phyloP scores from a whole-genome alignment of 1,139 yeast species.

The Pichia inconspicua region DNA sequence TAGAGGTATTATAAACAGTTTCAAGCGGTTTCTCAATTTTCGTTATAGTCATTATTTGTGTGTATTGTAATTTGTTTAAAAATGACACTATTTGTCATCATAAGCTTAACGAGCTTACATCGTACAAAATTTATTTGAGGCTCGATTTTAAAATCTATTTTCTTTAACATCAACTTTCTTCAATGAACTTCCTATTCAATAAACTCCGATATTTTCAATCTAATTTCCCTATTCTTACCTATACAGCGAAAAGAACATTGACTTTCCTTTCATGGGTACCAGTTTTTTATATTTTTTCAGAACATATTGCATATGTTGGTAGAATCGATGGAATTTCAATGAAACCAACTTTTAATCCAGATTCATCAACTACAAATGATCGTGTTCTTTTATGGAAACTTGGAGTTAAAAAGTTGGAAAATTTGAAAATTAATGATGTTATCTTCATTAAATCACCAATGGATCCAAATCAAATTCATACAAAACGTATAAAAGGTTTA shows the following conservation, averaged over 20 bases:
- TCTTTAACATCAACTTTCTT: not conserved
- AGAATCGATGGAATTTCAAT: slow-evolving; percentile 78
- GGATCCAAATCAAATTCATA: slow-evolving; percentile 63
- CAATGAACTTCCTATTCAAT: slow-evolving; percentile 4
- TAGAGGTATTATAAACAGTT: slow-evolving; percentile 71
- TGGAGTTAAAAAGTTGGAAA: slow-evolving; percentile 40
- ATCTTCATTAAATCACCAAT: slow-evolving; percentile 71
- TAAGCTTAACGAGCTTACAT: no score
- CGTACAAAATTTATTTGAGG: not conserved
- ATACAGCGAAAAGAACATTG: slow-evolving; percentile 24
- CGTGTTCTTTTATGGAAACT: slow-evolving; percentile 66
- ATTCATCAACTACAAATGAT: slow-evolving; percentile 41
- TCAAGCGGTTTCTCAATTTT: slow-evolving; percentile 24
- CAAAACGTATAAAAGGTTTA: slow-evolving; percentile 72
- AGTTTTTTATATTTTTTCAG: slow-evolving; percentile 59
- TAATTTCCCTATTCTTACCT: slow-evolving; percentile 13
- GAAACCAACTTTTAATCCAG: slow-evolving; percentile 79
- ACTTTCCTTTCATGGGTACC: slow-evolving; percentile 61
- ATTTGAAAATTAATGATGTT: slow-evolving; percentile 58
- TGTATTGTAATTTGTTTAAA: not conserved
- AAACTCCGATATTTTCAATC: not conserved
- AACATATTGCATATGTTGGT: slow-evolving; percentile 67
- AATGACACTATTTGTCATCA: not conserved
- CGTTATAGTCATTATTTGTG: not conserved
- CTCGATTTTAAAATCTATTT: not conserved